These are phyloP conservation scores for Fusarium miscanthi DNA, from an alignment of 2,329 filamentous ascomycete genomes.

Conservation along the genomic window DNA sequence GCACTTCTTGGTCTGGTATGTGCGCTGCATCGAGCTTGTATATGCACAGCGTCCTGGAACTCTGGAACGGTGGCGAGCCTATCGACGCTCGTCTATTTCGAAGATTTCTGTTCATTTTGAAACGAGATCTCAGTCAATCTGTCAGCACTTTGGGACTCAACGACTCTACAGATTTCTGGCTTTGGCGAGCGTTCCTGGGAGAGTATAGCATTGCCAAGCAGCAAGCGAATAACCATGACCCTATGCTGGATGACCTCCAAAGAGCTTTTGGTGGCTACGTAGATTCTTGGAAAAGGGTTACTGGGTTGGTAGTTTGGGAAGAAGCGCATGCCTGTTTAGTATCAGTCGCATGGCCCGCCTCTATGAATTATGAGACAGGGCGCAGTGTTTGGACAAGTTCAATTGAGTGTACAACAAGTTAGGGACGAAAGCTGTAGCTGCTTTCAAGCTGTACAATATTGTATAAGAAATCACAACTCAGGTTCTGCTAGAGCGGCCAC, in stretches of 20 bases:
- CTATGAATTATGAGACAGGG: background rate
- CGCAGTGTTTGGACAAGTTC: slow-evolving; percentile 5
- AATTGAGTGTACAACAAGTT: background rate
- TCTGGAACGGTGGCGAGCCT: slow-evolving; percentile 18
- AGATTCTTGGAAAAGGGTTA: background rate
- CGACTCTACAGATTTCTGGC: slow-evolving; percentile 18
- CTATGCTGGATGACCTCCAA: background rate
- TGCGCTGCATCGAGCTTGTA: slow-evolving; percentile 27
- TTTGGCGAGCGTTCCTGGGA: slow-evolving; percentile 36
- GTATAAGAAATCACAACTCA: background rate
- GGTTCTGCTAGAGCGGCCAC: background rate
- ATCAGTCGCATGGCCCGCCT: slow-evolving; percentile 16
- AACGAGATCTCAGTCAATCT: slow-evolving; percentile 7
- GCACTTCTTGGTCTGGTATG: slow-evolving; percentile 34
- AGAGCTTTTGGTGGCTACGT: slow-evolving; percentile 1
- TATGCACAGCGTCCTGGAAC: slow-evolving; percentile 27
- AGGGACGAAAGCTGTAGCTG: fast-evolving
- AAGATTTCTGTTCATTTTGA: slow-evolving; percentile 9
- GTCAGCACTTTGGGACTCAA: fast-evolving
- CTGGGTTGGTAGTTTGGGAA: background rate
- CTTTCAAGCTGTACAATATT: background rate
- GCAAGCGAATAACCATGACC: background rate
- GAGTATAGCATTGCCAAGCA: slow-evolving; percentile 22
- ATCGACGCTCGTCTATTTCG: slow-evolving; percentile 17
- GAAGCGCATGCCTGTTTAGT: slow-evolving; percentile 3